Evolutionary conservation across 805 yeast genomes (phyloP).

Genomic region (Hanseniaspora mollemarum): DNA sequence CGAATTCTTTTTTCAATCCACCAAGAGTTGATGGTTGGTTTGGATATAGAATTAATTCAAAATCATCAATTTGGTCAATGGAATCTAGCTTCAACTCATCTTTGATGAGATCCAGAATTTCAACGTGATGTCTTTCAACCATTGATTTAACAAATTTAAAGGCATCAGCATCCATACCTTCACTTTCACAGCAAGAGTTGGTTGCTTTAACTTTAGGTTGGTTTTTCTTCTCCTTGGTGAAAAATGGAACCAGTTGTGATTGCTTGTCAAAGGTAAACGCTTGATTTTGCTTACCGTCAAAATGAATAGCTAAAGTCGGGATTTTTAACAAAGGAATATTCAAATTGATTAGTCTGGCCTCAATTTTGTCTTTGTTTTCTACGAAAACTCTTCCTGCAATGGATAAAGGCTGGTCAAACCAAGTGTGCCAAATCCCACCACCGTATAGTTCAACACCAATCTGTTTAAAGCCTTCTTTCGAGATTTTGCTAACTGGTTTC

Average conservation of each 20-base stretch:
- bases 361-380: slow-evolving; percentile 34
- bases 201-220: slow-evolving; percentile 18
- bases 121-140: slow-evolving; percentile 63
- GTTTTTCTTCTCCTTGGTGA: slow-evolving; percentile 41
- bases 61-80: slow-evolving; percentile 63
- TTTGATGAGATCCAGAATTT: slow-evolving; percentile 59
- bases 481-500: slow-evolving; percentile 70
- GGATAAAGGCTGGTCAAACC: slow-evolving; percentile 91
- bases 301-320: slow-evolving; percentile 89
- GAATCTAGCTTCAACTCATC: slow-evolving; percentile 42
- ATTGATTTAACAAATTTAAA: slow-evolving; percentile 56
- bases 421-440: slow-evolving; percentile 91
- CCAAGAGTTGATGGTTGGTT: slow-evolving; percentile 75
- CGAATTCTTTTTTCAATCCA: slow-evolving; percentile 80
- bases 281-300: slow-evolving; percentile 61
- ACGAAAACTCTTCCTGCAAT: slow-evolving; percentile 87
- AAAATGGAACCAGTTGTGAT: slow-evolving; percentile 73
- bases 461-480: slow-evolving; percentile 66
- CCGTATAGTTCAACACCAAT: slow-evolving; percentile 93
- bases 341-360: slow-evolving; percentile 63
- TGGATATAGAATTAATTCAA: slow-evolving; percentile 77
- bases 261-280: slow-evolving; percentile 86
- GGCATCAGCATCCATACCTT: slow-evolving; percentile 38
- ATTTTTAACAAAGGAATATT: slow-evolving; percentile 77
- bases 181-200: slow-evolving; percentile 37